These are phyloP conservation scores for Penstemon barbatus DNA, from an alignment of 257 asterid genomes.

Conservation along the genomic window DNA sequence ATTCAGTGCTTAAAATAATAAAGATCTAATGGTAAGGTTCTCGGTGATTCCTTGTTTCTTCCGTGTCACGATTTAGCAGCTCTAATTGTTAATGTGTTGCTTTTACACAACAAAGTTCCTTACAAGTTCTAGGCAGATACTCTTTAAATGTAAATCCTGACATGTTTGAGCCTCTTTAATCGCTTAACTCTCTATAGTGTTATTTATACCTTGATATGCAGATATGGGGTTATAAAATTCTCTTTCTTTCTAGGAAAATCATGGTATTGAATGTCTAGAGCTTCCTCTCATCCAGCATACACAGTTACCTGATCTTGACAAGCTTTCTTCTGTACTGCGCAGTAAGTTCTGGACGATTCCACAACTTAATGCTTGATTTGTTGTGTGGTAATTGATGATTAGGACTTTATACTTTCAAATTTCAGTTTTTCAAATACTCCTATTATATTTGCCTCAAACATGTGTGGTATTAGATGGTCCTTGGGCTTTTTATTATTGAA, in stretches of 20 bases:
- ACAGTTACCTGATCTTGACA: conserved; percentile 55
- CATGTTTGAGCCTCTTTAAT: background rate
- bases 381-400: background rate
- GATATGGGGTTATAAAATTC: background rate
- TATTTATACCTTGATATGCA: background rate
- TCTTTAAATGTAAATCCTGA: background rate
- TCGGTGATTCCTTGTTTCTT: background rate
- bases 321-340: conserved; percentile 54
- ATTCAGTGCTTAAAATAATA: too few species aligned
- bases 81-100: background rate
- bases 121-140: background rate
- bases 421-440: background rate
- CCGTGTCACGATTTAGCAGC: background rate
- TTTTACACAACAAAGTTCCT: background rate
- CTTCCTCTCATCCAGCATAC: conserved; percentile 80
- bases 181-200: background rate
- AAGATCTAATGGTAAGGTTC: too few species aligned
- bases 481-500: background rate
- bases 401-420: too few species aligned
- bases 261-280: conserved; percentile 67
- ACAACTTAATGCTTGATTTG: conserved; percentile 7
- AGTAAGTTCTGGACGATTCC: conserved; percentile 39
- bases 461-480: background rate
- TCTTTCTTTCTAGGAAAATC: conserved; percentile 42
- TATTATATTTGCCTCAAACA: background rate